Base-by-base conservation (phyloP, 768 basidiomycete genomes). In the Cystobasidium tubakii region DNA sequence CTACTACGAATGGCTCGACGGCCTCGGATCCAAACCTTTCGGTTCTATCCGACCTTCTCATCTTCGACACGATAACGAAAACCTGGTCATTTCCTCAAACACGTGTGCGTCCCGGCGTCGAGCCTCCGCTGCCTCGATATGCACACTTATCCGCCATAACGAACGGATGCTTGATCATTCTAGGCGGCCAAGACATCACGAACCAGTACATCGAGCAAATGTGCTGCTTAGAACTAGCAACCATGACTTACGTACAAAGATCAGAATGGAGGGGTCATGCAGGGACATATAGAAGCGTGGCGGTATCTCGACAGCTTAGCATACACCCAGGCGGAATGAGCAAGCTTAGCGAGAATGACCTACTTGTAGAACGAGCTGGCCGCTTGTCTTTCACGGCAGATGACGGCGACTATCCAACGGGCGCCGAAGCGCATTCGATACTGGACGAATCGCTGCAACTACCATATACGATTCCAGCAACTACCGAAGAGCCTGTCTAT, bases 121-220 rank as follows among this genome's bases (percentile, higher is more conserved):
- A 88, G 4, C 78, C 86, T 13, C 95, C 95, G 1, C 88, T 88
- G 46, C 88, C 92, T 27, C 88, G 96, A 76, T 98, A 98, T 80
- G 95, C 95, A 13, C 95, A 99, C 80, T 85, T 98, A 13, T 94
- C 92, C 17, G 88, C 91, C 1, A 86, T 97, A 53, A 89, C 91
- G 13, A 85, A 89, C 21, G 88, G 90, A 81, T 85, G 88, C 43
- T 85, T 99, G 39, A 89, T 94, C 80, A 86, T 99, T 78, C 91
- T 96, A 63, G 95, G 96, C 4, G 95, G 95, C 0, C 95, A 99
- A 80, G 92, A 98, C 80, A 86, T 96, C 75, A 87, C 86, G 77
- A 95, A 95, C 65, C 88, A 89, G 62, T 97, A 93, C 90, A 84
- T 95, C 29, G 91, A 97, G 81, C 92, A 97, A 75, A 86, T 95